Evolutionary conservation across 129 eudicot genomes (phyloP), one percentile per base, ranked within the genome.

Genomic region (Erigeron canadensis): DNA sequence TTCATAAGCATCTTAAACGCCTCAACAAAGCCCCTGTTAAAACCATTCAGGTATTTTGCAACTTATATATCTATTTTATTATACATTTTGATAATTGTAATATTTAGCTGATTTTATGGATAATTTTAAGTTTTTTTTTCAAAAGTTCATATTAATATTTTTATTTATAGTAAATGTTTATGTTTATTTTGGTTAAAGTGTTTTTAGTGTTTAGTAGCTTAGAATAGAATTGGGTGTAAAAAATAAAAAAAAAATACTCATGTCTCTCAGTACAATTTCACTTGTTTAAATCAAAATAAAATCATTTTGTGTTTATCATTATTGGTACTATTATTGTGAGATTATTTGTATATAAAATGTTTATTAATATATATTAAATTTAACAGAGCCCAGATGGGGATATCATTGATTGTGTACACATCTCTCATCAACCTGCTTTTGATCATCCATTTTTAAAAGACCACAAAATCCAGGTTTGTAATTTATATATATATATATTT

Each of bases 371-470:
- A 23, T 23, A 1, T 23, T 23, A 23, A 69, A 57, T 77, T 71
- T 55, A 28, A 34, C 89, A 89, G 96, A 89, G 96, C 80, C 84
- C 92, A 80, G 96, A 89, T 84, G 96, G 96, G 53, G 98, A 92
- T 78, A 75, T 76, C 21, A 92, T 91, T 73, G 98, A 91, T 65
- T 91, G 96, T 67, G 83, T 91, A n/a, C 94, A 75, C 86, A 88
- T 91, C 76, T 76, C 90, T 75, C 87, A 88, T 7, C 98, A 88
- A 73, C 96, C 95, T 46, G 96, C 98, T 65, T 86, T 91, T 78
- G 98, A 91, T 80, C 98, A 91, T 18, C 96, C 96, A 16, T 91
- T 86, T 15, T 96, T 91, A 72, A 91, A 86, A 84, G 92, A 88
- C 77, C 96, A 91, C 85, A 91, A 89, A 75, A 86, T 91, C 67